Evolutionary conservation across 2,329 filamentous ascomycete genomes (phyloP), one percentile per base, ranked within the genome.

Genomic region (Penicillium italicum): DNA sequence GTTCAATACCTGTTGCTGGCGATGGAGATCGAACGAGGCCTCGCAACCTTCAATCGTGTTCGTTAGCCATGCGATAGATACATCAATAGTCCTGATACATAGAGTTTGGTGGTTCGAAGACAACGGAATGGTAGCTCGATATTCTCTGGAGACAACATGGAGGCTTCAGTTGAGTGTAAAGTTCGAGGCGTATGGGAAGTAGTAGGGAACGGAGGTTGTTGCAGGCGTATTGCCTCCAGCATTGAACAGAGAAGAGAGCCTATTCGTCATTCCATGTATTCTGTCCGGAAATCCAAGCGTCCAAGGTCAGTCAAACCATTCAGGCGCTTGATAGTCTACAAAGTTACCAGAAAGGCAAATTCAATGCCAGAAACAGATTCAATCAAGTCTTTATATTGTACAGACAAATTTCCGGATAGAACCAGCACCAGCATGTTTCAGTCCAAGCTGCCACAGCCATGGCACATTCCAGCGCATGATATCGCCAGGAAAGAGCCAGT

Each of bases 391-490:
- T 46, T 31, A 47, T 54, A 48, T 54, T 57, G 22, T 56, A 53
- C 40, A 57, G 50, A 54, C 50, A 44, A 46, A 28, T 4, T 44
- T 57, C 44, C 8, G 22, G 36, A 51, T 42, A 51, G 28, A 49
- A 50, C n/a, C 33, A 18, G 36, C 10, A 45, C 36, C 18, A 33
- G 12, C 38, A 45, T 40, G 41, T 6, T 22, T n/a, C 47, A 10
- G 20, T 24, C 41, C 26, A 26, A 55, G 30, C 26, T 28, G 41
- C 22, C 33, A 33, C 18, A 18, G 33, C 37, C 34, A 42, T 38
- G 20, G 31, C 28, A n/a, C 33, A 30, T 40, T 55, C 48, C 61
- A 55, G 62, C 61, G 46, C 46, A 31, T 47, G 18, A 41, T 22
- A 55, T 57, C 55, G 57, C 46, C 33, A 48, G 40, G 44, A 34